A percentile compares a stretch with the other conserved stretches of the same genome.
Conservation (phyloP, 345 rosid species). For the Lepidium africanum region DNA sequence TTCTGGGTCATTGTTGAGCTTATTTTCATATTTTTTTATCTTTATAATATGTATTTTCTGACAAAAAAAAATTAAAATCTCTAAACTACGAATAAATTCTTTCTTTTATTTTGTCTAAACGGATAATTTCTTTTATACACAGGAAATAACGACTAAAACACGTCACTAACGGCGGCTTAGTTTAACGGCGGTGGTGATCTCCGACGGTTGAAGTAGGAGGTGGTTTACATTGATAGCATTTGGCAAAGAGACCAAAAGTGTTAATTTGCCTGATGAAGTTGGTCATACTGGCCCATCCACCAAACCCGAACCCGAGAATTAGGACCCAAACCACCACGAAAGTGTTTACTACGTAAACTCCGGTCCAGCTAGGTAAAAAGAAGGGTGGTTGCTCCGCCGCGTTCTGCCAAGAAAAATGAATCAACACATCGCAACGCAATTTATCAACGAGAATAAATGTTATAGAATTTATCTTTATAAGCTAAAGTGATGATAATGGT, state of each 20-base stretch:
- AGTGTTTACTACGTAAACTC: conserved; percentile 55
- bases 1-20: background rate
- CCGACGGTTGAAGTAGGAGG: conserved; percentile 25
- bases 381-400: conserved; percentile 88
- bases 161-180: background rate
- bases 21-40: too few species aligned
- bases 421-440: background rate
- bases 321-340: conserved; percentile 77
- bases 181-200: conserved; percentile 23
- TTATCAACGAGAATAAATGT: background rate
- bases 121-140: background rate
- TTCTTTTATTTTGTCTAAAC: too few species aligned
- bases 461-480: background rate
- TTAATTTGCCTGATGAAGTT: conserved; percentile 79
- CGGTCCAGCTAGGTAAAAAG: conserved; percentile 78
- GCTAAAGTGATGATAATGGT: background rate
- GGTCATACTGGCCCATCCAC: conserved; percentile 97
- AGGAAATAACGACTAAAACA: background rate
- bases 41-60: too few species aligned
- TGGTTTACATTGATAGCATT: conserved; percentile 92
- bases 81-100: too few species aligned
- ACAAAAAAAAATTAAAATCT: background rate
- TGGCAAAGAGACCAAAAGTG: conserved; percentile 84
- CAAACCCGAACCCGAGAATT: conserved; percentile 89
- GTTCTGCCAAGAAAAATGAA: conserved; percentile 36